Conservation (phyloP, 2,329 filamentous ascomycete genomes). For the Aspergillus fumigatiaffinis region DNA sequence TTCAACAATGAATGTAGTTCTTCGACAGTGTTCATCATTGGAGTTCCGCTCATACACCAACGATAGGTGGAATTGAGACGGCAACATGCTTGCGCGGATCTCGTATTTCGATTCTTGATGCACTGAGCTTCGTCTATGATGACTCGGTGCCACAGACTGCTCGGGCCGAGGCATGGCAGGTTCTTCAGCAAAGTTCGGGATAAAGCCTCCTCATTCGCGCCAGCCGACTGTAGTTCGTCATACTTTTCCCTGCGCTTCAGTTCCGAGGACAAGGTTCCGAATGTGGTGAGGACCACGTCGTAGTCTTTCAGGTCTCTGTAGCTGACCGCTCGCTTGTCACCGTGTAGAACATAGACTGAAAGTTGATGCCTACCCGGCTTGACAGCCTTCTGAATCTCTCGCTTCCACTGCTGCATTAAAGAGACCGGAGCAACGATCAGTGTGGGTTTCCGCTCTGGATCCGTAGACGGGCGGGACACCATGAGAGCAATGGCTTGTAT, state of each 20-base stretch:
- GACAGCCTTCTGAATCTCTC: conserved; percentile 70
- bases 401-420: conserved; percentile 77
- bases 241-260: conserved; percentile 57
- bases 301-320: conserved; percentile 61
- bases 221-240: conserved; percentile 47
- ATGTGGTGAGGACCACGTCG: conserved; percentile 77
- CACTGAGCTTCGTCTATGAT: conserved; percentile 77
- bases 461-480: conserved; percentile 59
- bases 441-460: conserved; percentile 64
- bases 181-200: conserved; percentile 23
- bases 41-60: conserved; percentile 75
- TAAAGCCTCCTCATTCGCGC: conserved; percentile 29
- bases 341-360: conserved; percentile 67
- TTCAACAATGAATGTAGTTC: conserved; percentile 75
- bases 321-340: conserved; percentile 51
- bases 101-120: conserved; percentile 71
- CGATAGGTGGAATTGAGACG: conserved; percentile 59
- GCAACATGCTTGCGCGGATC: conserved; percentile 58
- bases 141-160: conserved; percentile 62
- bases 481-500: conserved; percentile 79
- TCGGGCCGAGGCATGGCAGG: conserved; percentile 58
- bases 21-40: conserved; percentile 80
- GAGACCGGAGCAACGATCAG: conserved; percentile 78
- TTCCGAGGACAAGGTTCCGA: conserved; percentile 66
- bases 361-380: conserved; percentile 54